A percentile compares a stretch with the other conserved stretches of the same genome.
These are phyloP conservation scores for Botrytis hyacinthi DNA, from an alignment of 2,329 filamentous ascomycete genomes.

Conservation along the genomic window DNA sequence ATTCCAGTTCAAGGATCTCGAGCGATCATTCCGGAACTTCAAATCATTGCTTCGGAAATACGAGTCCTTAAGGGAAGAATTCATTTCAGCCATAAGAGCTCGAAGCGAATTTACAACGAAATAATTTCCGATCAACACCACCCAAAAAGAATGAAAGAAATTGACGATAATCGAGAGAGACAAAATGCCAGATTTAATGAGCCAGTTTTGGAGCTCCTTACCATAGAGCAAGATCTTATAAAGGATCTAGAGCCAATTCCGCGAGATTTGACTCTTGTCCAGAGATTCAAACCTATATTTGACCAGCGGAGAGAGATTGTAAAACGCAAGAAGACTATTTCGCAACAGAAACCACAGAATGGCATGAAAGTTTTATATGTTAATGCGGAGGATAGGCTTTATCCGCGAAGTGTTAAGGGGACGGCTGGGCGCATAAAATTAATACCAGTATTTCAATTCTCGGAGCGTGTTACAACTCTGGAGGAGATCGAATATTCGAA, in stretches of 20 bases:
- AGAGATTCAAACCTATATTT: not conserved
- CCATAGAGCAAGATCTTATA: constrained; percentile 5
- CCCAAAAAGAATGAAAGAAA: not conserved
- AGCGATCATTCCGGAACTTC: not conserved
- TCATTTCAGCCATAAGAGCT: not conserved
- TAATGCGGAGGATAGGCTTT: not conserved
- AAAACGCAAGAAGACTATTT: not conserved
- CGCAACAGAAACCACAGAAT: not conserved
- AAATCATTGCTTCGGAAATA: not conserved
- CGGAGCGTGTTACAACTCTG: not conserved
- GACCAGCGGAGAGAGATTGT: not conserved
- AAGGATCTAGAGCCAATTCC: not conserved
- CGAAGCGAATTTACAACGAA: not conserved
- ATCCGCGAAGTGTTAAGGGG: not conserved
- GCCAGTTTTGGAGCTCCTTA: not conserved
- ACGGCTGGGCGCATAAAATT: not conserved
- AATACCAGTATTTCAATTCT: constrained; percentile 10
- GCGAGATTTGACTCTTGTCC: not conserved
- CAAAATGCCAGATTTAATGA: not conserved
- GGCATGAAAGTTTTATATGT: not conserved
- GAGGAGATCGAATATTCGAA: not conserved
- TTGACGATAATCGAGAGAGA: not conserved
- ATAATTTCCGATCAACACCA: not conserved
- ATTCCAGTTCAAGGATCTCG: not conserved
- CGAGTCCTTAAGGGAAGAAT: not conserved